Evolutionary conservation across 2,329 filamentous ascomycete genomes (phyloP).

Genomic region (Rutstroemia sp.): DNA sequence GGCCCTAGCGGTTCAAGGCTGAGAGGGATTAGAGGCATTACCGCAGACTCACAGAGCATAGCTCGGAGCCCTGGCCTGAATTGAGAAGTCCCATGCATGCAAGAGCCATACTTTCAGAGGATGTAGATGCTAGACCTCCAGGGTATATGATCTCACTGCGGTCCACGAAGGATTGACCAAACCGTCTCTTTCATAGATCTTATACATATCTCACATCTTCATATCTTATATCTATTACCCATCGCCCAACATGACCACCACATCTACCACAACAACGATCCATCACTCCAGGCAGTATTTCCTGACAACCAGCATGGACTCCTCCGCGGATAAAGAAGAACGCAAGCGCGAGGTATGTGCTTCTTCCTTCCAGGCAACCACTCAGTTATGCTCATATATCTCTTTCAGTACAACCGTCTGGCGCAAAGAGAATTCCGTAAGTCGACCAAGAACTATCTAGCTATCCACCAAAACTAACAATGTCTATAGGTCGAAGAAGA

Average conservation of each 20-base stretch:
- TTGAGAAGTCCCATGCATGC: slow-evolving; percentile 11
- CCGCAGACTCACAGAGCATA: neutral
- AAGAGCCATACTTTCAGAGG: slow-evolving; percentile 6
- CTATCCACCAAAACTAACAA: slow-evolving; percentile 10
- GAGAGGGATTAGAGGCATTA: slow-evolving; percentile 4
- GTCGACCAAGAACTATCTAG: slow-evolving; percentile 12
- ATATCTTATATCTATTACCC: slow-evolving; percentile 6
- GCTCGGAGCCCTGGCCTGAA: slow-evolving; percentile 12
- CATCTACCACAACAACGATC: slow-evolving; percentile 14
- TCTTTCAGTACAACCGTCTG: slow-evolving; percentile 33
- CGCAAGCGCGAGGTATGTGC: slow-evolving; percentile 29
- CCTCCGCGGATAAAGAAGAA: slow-evolving; percentile 29
- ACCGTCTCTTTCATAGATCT: slow-evolving; percentile 6
- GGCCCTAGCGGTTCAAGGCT: slow-evolving; percentile 21
- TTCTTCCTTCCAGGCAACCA: neutral
- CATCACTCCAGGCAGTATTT: slow-evolving; percentile 21
- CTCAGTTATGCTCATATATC: neutral
- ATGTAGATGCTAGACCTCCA: slow-evolving; percentile 10
- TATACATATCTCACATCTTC: neutral
- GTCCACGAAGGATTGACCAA: slow-evolving; percentile 5
- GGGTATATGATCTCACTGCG: slow-evolving; percentile 25
- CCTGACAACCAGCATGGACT: slow-evolving; percentile 25
- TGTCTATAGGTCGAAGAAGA: slow-evolving; percentile 33
- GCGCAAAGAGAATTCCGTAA: slow-evolving; percentile 38
- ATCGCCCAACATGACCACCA: slow-evolving; percentile 11